phyloP scores from a whole-genome alignment of 805 yeast species.

The Saturnispora dispora region DNA sequence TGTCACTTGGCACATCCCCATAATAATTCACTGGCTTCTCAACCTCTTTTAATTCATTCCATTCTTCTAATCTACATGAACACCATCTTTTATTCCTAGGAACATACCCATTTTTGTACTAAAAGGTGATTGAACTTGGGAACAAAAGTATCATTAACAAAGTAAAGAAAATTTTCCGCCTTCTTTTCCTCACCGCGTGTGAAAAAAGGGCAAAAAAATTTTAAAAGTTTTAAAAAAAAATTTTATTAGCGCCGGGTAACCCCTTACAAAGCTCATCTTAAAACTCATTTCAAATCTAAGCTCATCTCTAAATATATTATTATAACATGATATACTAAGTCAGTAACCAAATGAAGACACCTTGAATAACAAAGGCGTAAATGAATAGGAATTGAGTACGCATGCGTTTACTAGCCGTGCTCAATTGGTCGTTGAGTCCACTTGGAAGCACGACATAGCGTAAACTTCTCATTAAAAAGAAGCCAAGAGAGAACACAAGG shows the following conservation, averaged over 20 bases:
- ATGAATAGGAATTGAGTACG: conserved; percentile 81
- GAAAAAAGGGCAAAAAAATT: neutral
- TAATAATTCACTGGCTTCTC: neutral
- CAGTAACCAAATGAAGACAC: conserved; percentile 67
- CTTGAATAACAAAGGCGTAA: conserved; percentile 77
- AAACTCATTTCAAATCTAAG: neutral
- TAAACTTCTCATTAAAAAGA: conserved; percentile 61
- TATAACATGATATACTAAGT: conserved; percentile 14
- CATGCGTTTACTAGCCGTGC: conserved; percentile 61
- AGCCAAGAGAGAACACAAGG: conserved; percentile 49
- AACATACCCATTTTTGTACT: conserved; percentile 7
- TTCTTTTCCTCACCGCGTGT: neutral
- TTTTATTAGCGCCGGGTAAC: conserved; percentile 2
- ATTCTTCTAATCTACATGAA: neutral
- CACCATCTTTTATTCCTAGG: neutral
- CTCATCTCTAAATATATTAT: neutral
- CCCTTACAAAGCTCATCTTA: neutral
- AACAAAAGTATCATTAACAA: neutral
- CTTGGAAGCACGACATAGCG: conserved; percentile 61
- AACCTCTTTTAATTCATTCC: neutral
- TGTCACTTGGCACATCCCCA: neutral
- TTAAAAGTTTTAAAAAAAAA: neutral
- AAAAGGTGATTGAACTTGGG: conserved; percentile 3
- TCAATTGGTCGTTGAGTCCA: conserved; percentile 46
- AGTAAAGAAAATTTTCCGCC: conserved; percentile 1